Conservation (phyloP, 768 basidiomycete species). For the Phlebiopsis gigantea region DNA sequence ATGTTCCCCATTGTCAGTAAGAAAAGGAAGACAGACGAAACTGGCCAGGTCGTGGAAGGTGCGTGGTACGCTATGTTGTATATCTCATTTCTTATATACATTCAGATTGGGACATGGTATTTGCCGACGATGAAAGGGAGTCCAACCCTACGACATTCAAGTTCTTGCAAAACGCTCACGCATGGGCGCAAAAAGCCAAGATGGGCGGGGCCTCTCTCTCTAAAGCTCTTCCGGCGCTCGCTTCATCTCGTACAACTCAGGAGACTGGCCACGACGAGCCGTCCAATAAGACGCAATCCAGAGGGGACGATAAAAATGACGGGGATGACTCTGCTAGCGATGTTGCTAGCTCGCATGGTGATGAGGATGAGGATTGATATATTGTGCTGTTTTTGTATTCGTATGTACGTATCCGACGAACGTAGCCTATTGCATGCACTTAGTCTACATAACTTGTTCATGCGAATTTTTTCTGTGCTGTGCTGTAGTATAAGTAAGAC, state of each 20-base stretch:
- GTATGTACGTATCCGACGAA: not conserved
- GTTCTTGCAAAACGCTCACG: slow-evolving; percentile 92
- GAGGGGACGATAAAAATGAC: slow-evolving; percentile 10
- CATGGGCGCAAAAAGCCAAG: slow-evolving; percentile 61
- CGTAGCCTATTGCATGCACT: not conserved
- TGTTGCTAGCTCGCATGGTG: slow-evolving; percentile 51
- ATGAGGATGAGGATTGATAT: slow-evolving; percentile 16
- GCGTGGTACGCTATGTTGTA: slow-evolving; percentile 20
- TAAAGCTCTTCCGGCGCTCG: slow-evolving; percentile 42
- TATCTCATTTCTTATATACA: not conserved
- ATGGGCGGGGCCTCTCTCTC: slow-evolving; percentile 27
- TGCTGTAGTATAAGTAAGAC: too few relatives aligned
- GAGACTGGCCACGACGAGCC: not conserved
- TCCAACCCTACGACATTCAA: slow-evolving; percentile 92
- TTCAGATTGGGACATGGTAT: slow-evolving; percentile 90
- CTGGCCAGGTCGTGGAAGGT: slow-evolving; percentile 86
- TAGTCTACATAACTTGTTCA: not conserved
- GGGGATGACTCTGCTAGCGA: slow-evolving; percentile 41
- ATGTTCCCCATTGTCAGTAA: slow-evolving; percentile 94
- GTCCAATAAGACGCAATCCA: not conserved
- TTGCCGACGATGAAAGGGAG: slow-evolving; percentile 94
- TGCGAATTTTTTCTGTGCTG: not conserved
- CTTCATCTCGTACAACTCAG: slow-evolving; percentile 11
- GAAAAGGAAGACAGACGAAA: slow-evolving; percentile 79
- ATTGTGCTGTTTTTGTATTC: slow-evolving; percentile 4